These are phyloP conservation scores for Solanum raphanifolium DNA, from an alignment of 257 asterid species.

Conservation along the genomic window DNA sequence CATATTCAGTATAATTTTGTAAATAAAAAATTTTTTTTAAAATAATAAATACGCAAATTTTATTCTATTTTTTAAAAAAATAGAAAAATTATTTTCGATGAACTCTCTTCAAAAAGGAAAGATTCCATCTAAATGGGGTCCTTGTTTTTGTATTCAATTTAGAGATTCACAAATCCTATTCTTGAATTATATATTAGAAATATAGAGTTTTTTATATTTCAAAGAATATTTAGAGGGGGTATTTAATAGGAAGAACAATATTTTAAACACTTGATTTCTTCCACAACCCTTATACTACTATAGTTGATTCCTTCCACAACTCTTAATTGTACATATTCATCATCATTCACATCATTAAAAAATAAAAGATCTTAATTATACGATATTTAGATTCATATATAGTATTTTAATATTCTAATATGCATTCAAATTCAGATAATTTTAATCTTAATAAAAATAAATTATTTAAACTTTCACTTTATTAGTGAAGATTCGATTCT, in stretches of 20 bases:
- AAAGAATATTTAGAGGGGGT: not conserved
- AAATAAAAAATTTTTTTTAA: not conserved
- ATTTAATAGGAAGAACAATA: not conserved
- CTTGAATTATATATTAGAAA: not conserved
- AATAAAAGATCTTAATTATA: not conserved
- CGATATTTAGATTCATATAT: not conserved
- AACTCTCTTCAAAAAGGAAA: fast-evolving
- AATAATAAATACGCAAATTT: not conserved
- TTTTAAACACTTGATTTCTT: not conserved
- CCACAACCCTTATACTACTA: not conserved
- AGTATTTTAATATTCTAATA: not conserved
- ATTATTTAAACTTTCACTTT: too few relatives aligned
- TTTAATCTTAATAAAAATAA: not conserved
- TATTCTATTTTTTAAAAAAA: not conserved
- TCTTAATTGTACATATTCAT: not conserved
- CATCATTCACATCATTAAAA: not conserved
- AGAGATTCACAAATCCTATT: not conserved
- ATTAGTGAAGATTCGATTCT: too few relatives aligned
- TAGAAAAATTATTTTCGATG: not conserved
- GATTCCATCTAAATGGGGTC: not conserved
- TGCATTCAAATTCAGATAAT: not conserved
- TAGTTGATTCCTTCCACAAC: not conserved
- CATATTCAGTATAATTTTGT: not conserved
- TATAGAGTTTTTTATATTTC: not conserved
- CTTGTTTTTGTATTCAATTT: not conserved